Conservation (phyloP, 371 early-diverging fungal genomes). For the Parasitella parasitica region DNA sequence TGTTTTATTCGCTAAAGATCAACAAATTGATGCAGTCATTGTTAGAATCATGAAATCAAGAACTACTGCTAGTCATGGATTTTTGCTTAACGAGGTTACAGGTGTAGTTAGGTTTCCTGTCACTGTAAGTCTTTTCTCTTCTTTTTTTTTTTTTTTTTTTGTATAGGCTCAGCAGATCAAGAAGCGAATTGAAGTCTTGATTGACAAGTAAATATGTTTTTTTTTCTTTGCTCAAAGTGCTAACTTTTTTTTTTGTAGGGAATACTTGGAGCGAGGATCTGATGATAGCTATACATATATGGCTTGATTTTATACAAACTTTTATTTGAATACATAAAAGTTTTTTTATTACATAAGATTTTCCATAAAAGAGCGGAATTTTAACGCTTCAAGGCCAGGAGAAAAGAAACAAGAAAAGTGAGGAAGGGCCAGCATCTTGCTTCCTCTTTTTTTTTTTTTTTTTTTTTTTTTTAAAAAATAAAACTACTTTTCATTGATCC, state of each 20-base stretch:
- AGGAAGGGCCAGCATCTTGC: neutral
- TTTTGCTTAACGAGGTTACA: constrained; percentile 73
- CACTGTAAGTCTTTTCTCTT: constrained; percentile 49
- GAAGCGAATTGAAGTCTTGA: constrained; percentile 85
- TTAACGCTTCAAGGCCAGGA: neutral
- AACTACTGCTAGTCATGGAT: constrained; percentile 63
- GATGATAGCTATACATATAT: constrained; percentile 34
- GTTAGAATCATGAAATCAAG: constrained; percentile 93
- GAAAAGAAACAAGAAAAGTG: no score
- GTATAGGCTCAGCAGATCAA: constrained; percentile 74
- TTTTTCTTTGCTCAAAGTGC: neutral
- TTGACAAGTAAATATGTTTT: constrained; percentile 61
- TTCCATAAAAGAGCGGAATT: neutral
- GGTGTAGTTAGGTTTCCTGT: constrained; percentile 78
- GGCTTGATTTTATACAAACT: constrained; percentile 5
- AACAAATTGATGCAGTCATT: constrained; percentile 87
- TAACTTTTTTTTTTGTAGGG: constrained; percentile 16
- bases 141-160: neutral
- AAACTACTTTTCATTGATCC: neutral
- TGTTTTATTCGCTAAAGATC: constrained; percentile 73
- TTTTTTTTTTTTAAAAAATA: neutral
- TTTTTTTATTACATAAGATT: neutral
- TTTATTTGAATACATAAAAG: neutral
- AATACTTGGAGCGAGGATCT: constrained; percentile 31
- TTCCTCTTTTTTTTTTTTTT: neutral